Evolutionary conservation across 1,284 basidiomycete genomes (phyloP), one percentile per base, ranked within the genome.

Genomic region (Ceratobasidium sp.): DNA sequence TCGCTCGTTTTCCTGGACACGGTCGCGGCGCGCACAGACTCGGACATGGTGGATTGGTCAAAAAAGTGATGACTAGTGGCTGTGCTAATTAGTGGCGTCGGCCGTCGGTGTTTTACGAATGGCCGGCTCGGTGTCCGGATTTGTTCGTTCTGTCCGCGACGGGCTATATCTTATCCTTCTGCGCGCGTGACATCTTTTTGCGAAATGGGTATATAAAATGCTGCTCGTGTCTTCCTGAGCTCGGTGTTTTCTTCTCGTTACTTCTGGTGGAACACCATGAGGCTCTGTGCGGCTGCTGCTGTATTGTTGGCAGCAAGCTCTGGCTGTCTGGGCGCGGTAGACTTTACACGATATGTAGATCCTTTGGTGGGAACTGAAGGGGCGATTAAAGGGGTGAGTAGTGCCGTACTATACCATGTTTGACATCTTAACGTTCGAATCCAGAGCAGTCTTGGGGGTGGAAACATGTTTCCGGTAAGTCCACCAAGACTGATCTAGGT

Each of bases 1-100:
- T 99, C 97, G 78, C 89, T 93, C 10, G 97, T 98, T 79, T 93
- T 93, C 73, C 97, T 88, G 58, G 89, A 88, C 71, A 98, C 84
- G 6, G 87, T 86, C 28, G 97, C 96, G 28, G 39, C 67, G 21
- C 75, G 53, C 9, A 60, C 16, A 26, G 73, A 55, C 45, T 60
- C 58, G 41, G 58, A 67, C 50, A 67, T 67, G 36, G 62, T 55
- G 32, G 48, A 45, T 58, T 10, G 41, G 21, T 16, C 10, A 39
- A 39, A 39, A 36, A 23, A 67, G 62, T 52, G 21, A 39, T 26
- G 55, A 18, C 30, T 36, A 6, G 62, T 67, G 62, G 62, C 62
- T 53, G 50, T 67, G 62, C 30, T 55, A 67, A 67, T 52, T 55
- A 41, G 34, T 21, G n/a, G 52, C 14, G n/a, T 58, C 41, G 48